phyloP scores from a whole-genome alignment of 2,329 filamentous ascomycete species.

The Exophiala dermatitidis region DNA sequence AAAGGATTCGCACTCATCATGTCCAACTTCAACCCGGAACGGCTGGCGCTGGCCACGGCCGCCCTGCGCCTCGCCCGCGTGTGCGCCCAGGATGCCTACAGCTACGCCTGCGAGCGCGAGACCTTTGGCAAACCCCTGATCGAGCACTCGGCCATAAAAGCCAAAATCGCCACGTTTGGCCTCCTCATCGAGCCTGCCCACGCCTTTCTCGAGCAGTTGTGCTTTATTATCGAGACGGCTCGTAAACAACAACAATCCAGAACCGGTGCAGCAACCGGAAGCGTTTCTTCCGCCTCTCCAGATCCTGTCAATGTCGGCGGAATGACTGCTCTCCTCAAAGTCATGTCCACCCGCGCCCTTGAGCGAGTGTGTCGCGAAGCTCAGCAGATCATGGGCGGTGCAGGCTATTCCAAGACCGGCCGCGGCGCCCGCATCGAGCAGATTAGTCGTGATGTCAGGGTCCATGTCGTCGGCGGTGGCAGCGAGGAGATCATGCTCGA shows the following conservation, averaged over 20 bases:
- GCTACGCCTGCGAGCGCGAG: slow-evolving; percentile 60
- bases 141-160: slow-evolving; percentile 66
- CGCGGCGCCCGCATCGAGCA: slow-evolving; percentile 65
- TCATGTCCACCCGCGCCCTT: slow-evolving; percentile 48
- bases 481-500: slow-evolving; percentile 68
- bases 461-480: slow-evolving; percentile 58
- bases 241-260: neutral
- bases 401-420: slow-evolving; percentile 62
- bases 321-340: slow-evolving; percentile 64
- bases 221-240: slow-evolving; percentile 44
- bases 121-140: slow-evolving; percentile 63
- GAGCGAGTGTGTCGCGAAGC: slow-evolving; percentile 50
- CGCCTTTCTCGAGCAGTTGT: slow-evolving; percentile 52
- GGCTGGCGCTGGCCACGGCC: slow-evolving; percentile 59
- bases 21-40: slow-evolving; percentile 76
- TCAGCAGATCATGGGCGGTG: slow-evolving; percentile 58
- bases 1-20: slow-evolving; percentile 67
- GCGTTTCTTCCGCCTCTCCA: no score
- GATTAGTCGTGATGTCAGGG: slow-evolving; percentile 57
- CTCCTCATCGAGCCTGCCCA: slow-evolving; percentile 62
- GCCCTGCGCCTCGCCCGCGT: slow-evolving; percentile 57
- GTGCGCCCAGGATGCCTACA: slow-evolving; percentile 53
- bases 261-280: neutral
- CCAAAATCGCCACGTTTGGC: slow-evolving; percentile 62
- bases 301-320: slow-evolving; percentile 55